phyloP scores from a whole-genome alignment of 2,329 filamentous ascomycete genomes.

The Xylariomycetidae sp. region DNA sequence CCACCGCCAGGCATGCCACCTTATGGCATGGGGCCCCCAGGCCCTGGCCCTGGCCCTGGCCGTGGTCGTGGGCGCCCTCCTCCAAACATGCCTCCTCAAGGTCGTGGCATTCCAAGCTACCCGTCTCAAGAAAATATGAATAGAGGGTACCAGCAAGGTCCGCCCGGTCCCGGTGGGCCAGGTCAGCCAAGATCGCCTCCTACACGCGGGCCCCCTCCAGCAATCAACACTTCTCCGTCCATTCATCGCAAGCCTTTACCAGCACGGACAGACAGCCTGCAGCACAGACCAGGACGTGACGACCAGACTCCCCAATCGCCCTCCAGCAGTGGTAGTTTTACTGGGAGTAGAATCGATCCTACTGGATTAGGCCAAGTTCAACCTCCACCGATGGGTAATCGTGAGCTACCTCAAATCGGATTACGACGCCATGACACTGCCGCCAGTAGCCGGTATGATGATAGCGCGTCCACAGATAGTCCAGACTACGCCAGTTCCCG shows the following conservation, averaged over 20 bases:
- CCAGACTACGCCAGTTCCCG: conserved; percentile 76
- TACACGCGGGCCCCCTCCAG: conserved; percentile 16
- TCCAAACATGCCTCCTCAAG: conserved; percentile 20
- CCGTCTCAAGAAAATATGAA: conserved; percentile 23
- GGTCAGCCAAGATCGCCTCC: conserved; percentile 16
- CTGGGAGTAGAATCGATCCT: conserved; percentile 39
- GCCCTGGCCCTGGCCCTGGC: no score
- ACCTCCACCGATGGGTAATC: conserved; percentile 25
- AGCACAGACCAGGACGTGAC: conserved; percentile 34
- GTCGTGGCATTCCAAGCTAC: conserved; percentile 22
- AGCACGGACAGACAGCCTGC: conserved; percentile 30
- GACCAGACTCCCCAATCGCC: conserved; percentile 31
- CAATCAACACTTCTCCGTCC: conserved; percentile 36
- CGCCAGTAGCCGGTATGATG: conserved; percentile 47
- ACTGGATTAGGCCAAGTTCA: conserved; percentile 45
- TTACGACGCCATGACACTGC: conserved; percentile 32
- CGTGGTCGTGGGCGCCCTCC: conserved; percentile 21
- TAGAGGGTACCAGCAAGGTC: conserved; percentile 18
- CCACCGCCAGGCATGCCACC: conserved; percentile 18
- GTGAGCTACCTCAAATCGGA: conserved; percentile 10
- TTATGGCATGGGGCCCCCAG: conserved; percentile 13
- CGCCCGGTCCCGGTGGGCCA: conserved; percentile 18
- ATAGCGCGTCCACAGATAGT: conserved; percentile 59
- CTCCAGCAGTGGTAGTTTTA: conserved; percentile 34
- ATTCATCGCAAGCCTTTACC: conserved; percentile 50